Evolutionary conservation across 495 filamentous ascomycete genomes (phyloP).

Genomic region (Penicillium paxilli): DNA sequence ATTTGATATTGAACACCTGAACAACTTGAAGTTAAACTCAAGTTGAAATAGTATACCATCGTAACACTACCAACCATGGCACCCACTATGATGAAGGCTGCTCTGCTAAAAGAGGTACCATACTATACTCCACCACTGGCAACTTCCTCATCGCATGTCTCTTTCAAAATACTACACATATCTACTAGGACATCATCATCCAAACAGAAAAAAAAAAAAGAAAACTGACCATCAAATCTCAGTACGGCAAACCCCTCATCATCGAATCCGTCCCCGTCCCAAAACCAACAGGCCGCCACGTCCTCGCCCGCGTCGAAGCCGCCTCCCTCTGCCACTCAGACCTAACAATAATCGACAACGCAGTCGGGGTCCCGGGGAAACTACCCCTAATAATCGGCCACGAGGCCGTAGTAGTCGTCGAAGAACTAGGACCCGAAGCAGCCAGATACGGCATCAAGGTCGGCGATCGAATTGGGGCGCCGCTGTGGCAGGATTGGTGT

Average conservation of each 20-base stretch:
- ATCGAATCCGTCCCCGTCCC: conserved; percentile 14
- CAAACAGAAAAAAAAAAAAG: neutral
- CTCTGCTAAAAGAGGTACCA: conserved; percentile 11
- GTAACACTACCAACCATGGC: neutral
- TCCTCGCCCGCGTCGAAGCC: conserved; percentile 16
- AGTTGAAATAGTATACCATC: neutral
- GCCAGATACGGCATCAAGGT: conserved; percentile 8
- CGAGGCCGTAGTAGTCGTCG: conserved; percentile 17
- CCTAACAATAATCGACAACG: neutral
- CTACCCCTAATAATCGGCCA: conserved; percentile 15
- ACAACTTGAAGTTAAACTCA: neutral
- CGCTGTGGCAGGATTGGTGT: conserved; percentile 13
- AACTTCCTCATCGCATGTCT: neutral
- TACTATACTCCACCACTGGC: no score
- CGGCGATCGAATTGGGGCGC: conserved; percentile 15
- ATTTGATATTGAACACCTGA: neutral
- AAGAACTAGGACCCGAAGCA: conserved; percentile 15
- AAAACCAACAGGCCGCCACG: conserved; percentile 8
- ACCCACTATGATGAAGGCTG: conserved; percentile 14
- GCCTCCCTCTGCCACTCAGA: conserved; percentile 22
- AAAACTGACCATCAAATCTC: neutral
- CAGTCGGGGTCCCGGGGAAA: neutral
- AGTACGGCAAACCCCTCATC: conserved; percentile 7
- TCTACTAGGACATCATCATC: neutral
- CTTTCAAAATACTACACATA: no score